Base-by-base conservation (phyloP, 805 yeast species). In the Nakazawaea ishiwadae region DNA sequence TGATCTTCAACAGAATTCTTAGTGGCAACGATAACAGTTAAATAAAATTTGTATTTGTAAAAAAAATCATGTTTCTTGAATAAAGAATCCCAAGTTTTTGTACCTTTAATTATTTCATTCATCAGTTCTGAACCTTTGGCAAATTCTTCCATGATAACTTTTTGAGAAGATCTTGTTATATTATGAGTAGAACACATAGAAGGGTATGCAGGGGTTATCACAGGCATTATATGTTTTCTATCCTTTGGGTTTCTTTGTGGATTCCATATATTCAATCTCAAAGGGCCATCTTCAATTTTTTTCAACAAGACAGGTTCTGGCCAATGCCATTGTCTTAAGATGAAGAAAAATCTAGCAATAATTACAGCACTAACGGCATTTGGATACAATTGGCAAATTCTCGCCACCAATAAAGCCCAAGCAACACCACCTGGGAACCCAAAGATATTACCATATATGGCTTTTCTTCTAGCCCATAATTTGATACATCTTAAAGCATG, bases 341-440 rank as follows among this genome's bases (percentile, higher is more conserved):
- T 88, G 49, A 79, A 77, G 64, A 93, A 93, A 58, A 93, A 93
- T 56, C 89, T 85, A 45, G 83, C 79, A n/a, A 93, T 81, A 39
- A 93, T 84, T 2, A 85, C 88, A 0, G 98, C 87, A 47, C 96
- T 82, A 10, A 89, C 95, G 0, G 98, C 95, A 62, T 91, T 91
- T 8, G 99, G 99, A 58, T 91, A 93, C 38, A 93, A 65, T 60
- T 93, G 99, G 62, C 99, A 93, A 21, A 93, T 88, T 53, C 99
- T 73, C 1, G 98, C 99, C n/a, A 90, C 97, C 31, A 93, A 62
- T 97, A 93, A 93, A 1, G 99, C 99, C 99, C 99, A 93, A 1
- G 99, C 99, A 37, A 93, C 99, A 62, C 99, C 99, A 55, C 99
- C 99, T 1, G 98, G 99, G 63, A 91, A 93, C 0, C 99, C 99